These are phyloP conservation scores for Trypanosoma brucei DNA, from an alignment of 208 protist genomes.

Conservation along the genomic window DNA sequence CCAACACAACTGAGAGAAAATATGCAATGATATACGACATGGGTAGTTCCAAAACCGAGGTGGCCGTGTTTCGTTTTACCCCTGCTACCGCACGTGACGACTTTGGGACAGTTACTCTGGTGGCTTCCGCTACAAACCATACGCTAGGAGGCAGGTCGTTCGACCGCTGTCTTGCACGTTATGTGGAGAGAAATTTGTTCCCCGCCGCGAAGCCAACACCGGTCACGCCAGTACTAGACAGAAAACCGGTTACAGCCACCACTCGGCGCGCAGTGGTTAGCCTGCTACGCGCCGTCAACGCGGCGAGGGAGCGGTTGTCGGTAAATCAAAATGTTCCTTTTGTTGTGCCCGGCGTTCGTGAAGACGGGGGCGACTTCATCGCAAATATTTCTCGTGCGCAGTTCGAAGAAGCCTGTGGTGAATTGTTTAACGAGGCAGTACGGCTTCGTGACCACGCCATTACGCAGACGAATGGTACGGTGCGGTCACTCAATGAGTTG, in stretches of 20 bases:
- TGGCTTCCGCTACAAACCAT: conserved; percentile 41
- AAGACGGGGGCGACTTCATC: conserved; percentile 32
- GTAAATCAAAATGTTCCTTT: conserved; percentile 82
- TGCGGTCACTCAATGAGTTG: conserved; percentile 13
- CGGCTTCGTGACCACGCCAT: conserved; percentile 37
- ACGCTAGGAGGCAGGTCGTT: conserved; percentile 83
- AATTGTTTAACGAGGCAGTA: conserved; percentile 53
- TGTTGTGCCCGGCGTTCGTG: conserved; percentile 64
- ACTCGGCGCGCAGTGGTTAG: conserved; percentile 48
- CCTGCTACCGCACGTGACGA: conserved; percentile 1
- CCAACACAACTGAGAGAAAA: neutral
- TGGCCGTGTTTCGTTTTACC: conserved; percentile 57
- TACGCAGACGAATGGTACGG: conserved; percentile 13
- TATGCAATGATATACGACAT: conserved; percentile 88
- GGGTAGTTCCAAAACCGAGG: conserved; percentile 72
- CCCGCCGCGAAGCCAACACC: conserved; percentile 20
- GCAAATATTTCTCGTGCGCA: conserved; percentile 40
- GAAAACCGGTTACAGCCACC: conserved; percentile 10
- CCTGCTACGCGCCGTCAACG: conserved; percentile 73
- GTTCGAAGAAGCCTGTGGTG: conserved; percentile 66
- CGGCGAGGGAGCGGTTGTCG: conserved; percentile 84
- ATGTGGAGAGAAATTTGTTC: conserved; percentile 66
- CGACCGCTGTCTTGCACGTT: conserved; percentile 80
- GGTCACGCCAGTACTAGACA: conserved; percentile 12
- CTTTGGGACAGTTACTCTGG: conserved; percentile 28